A percentile compares a stretch with the other conserved stretches of the same genome.
phyloP scores from a whole-genome alignment of 2,329 filamentous ascomycete species.

The Microsporum audouinii region DNA sequence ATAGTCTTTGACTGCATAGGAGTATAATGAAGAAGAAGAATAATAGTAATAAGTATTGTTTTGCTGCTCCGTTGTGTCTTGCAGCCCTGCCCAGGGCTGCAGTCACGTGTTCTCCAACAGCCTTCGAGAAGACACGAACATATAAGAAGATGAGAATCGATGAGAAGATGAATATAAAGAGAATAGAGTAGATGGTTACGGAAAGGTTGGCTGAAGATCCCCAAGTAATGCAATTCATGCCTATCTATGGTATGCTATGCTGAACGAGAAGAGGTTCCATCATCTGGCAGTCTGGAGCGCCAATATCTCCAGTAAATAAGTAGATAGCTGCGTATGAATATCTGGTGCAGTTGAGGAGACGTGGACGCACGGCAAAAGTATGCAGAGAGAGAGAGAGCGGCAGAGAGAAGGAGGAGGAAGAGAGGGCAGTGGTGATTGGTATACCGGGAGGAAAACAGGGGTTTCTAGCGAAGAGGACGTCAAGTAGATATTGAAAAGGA shows the following conservation, averaged over 20 bases:
- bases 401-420: background rate
- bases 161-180: background rate
- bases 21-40: no score
- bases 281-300: background rate
- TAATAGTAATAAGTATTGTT: no score
- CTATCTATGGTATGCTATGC: constrained; percentile 4
- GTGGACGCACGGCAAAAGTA: background rate
- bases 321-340: background rate
- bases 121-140: background rate
- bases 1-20: no score
- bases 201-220: background rate
- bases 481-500: background rate
- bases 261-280: background rate
- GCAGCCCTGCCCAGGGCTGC: no score
- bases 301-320: background rate
- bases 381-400: background rate
- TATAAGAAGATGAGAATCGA: background rate
- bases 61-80: no score
- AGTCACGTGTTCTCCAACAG: background rate
- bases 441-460: background rate
- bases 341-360: background rate
- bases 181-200: background rate
- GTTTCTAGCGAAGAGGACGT: background rate
- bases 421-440: background rate
- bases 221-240: background rate